Percentiles rank a stretch among this genome's conserved stretches.
Conservation (phyloP, 768 basidiomycete species). For the Coprinopsis marcescibilis region DNA sequence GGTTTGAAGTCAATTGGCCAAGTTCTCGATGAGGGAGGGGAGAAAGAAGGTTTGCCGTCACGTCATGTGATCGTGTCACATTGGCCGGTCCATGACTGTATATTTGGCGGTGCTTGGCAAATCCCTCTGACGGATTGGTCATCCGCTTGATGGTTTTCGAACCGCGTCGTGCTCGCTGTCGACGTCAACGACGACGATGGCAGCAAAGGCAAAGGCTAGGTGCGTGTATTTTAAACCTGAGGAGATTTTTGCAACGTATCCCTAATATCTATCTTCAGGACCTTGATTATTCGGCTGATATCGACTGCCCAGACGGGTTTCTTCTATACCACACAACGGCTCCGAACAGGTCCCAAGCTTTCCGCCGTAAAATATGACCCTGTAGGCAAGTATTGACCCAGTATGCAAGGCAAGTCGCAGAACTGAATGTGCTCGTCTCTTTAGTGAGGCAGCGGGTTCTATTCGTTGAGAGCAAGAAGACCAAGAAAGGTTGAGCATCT, state of each 20-base stretch:
- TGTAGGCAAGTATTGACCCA: conserved; percentile 46
- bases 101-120: no score
- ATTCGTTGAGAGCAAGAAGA: conserved; percentile 76
- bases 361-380: conserved; percentile 94
- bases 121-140: no score
- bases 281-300: conserved; percentile 79
- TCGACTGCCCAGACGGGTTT: conserved; percentile 90
- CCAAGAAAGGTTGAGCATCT: conserved; percentile 33
- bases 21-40: no score
- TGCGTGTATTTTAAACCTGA: conserved; percentile 19
- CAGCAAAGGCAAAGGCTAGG: conserved; percentile 62
- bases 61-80: no score
- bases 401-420: not conserved
- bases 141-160: no score
- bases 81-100: no score
- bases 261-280: conserved; percentile 36
- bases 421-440: not conserved
- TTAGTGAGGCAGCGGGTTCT: conserved; percentile 67
- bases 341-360: conserved; percentile 69
- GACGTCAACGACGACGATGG: conserved; percentile 38
- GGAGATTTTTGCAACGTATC: not conserved
- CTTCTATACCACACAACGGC: conserved; percentile 81
- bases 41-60: no score
- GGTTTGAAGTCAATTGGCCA: no score
- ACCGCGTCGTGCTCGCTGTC: no score